Conservation (phyloP, 2,329 filamentous ascomycete species). For the Beauveria pseudobassiana region DNA sequence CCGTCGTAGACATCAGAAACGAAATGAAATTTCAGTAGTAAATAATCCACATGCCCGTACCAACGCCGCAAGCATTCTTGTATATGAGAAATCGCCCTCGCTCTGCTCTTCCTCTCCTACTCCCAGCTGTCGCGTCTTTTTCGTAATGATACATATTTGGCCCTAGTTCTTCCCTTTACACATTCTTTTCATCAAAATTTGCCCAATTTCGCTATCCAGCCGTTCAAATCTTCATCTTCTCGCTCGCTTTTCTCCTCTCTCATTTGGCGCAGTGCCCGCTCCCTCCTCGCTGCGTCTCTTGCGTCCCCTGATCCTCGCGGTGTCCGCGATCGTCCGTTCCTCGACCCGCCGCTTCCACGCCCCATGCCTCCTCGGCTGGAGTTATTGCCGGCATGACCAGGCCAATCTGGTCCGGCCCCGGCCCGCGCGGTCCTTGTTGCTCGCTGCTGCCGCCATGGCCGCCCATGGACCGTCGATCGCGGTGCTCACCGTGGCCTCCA, state of each 20-base stretch:
- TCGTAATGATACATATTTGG: neutral
- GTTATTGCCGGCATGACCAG: slow-evolving; percentile 1
- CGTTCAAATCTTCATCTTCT: slow-evolving; percentile 32
- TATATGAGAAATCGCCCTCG: neutral
- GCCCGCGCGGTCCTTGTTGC: slow-evolving; percentile 21
- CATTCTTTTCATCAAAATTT: neutral
- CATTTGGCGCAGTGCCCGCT: slow-evolving; percentile 28
- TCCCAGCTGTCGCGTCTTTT: neutral
- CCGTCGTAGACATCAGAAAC: neutral
- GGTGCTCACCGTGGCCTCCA: slow-evolving; percentile 34
- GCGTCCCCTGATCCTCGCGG: slow-evolving; percentile 30
- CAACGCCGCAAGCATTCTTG: slow-evolving; percentile 7
- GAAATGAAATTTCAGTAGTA: neutral
- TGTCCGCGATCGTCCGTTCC: slow-evolving; percentile 24
- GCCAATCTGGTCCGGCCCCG: slow-evolving; percentile 14
- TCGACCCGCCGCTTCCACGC: slow-evolving; percentile 21
- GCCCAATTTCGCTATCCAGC: neutral
- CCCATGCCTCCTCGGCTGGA: neutral
- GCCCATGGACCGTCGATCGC: slow-evolving; percentile 34
- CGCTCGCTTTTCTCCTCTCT: slow-evolving; percentile 45
- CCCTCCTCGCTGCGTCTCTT: slow-evolving; percentile 45
- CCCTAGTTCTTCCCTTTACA: neutral
- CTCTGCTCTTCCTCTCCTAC: neutral
- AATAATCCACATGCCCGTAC: neutral
- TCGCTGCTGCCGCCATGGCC: slow-evolving; percentile 20